Evolutionary conservation across 331 rosid species (phyloP), one percentile per base, ranked within the genome.

Genomic region (Quercus phellos): DNA sequence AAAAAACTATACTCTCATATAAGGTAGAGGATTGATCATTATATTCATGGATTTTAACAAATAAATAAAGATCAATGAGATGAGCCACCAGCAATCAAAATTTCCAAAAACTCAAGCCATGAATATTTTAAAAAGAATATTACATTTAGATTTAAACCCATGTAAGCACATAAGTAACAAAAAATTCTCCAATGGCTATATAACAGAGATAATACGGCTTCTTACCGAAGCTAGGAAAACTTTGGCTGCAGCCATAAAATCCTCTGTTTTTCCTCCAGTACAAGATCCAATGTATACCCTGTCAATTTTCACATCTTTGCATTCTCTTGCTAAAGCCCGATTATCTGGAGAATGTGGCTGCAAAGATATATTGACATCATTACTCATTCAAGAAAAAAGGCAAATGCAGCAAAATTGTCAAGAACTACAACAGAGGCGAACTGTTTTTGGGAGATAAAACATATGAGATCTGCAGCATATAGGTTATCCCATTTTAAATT

Each of bases 261-360:
- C 98, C 87, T 93, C 96, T 0, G 94, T 93, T 89, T 95, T 95
- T 9, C 99, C 99, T 27, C 98, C 99, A 3, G 99, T 95, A 77
- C 99, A 95, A 78, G 99, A 95, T 78, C 99, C 98, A 29, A 95
- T 91, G 78, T 92, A 95, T 72, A 93, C 99, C 83, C 98, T 84
- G 82, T 92, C 91, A 80, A 95, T 92, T 86, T 92, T 95, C 79
- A 95, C 98, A 83, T 92, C 97, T 90, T 92, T 95, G 89, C 98
- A 91, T 83, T 95, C 98, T 84, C 99, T 95, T 72, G 98, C 98
- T 84, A 93, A 83, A 84, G 98, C 92, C 50, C 96, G 96, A 67
- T 95, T 95, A 89, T 95, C 99, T 0, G 98, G 99, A 77, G 99
- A 95, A 89, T 95, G 97, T 74, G 99, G 99, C 99, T 95, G 94